Base-by-base conservation (phyloP, 352 stramenopile species). In the Pythium aphanidermatum region DNA sequence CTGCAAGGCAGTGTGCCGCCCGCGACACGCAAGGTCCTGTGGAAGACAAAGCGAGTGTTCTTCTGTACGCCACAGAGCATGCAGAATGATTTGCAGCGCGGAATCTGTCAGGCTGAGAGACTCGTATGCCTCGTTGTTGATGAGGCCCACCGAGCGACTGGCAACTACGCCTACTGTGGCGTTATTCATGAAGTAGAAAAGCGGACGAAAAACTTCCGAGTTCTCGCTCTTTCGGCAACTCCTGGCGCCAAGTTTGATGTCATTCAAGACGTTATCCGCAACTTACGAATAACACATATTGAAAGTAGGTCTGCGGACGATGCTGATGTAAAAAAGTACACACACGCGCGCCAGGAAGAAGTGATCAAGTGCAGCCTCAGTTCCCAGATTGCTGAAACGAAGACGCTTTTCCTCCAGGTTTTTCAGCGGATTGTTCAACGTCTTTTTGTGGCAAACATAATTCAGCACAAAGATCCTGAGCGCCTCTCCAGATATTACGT, bases 1-100 rank as follows among this genome's bases (percentile, higher is more conserved):
- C 53, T 96, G 19, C 83, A 95, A 45, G 88, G 86, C 19, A 94
- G 79, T 30, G 74, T 95, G 8, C 65, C 77, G 20, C 74, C 77
- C 12, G 33, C 65, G 9, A 72, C 61, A 32, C 77, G 96, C 9
- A 68, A 77, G 14, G 50, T 79, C 37, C 68, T 98, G 2, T 99
- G 96, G 96, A 58, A 69, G 14, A 70, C 84, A 19, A 93, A 93
- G 46, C 86, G 94, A 9, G 89, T 99, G 21, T 98, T 99, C 65
- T 99, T 98, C 55, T 99, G 95, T 58, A 99, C 97, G 19, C 96
- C 97, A 4, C 96, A 99, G 68, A 98, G 92, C 29, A 71, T 99
- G 36, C 70, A 96, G 47, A 99, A 98, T 48, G 97, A 99, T 61
- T 65, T 99, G 28, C 64, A 93, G 28, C 63, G 75, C 17, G 71